Evolutionary conservation across 371 early-diverging fungal genomes (phyloP), one percentile per base, ranked within the genome.

Genomic region (Coemansia sp.): DNA sequence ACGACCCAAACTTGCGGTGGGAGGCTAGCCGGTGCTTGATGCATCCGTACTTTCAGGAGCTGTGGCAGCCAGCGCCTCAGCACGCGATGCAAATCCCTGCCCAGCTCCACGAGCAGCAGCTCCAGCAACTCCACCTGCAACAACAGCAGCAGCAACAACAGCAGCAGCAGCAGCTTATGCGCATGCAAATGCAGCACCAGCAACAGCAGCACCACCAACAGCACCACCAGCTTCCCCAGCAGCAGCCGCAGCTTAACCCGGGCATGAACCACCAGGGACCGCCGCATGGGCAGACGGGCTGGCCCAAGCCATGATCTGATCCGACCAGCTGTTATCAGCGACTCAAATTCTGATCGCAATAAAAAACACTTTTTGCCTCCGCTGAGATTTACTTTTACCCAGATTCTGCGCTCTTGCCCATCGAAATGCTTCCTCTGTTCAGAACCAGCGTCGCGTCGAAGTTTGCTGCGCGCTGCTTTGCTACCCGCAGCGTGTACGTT

Each of bases 31-130:
- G 89, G 57, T 94, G 94, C 7, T 69, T 96, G 49, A 78, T 78
- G 26, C 95, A 92, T 79, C 78, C 84, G 71, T 94, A 92, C 63
- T 94, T 94, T 74, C 83, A 85, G 48, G 92, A 93, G n/a, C 55
- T 85, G 48, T 72, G 69, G 69, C 70, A 71, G 76, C 59, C 61
- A 14, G 43, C 55, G 31, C 62, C 63, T 0, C 66, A 72, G 57
- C 53, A 55, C 48, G 42, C 77, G 11, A 65, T 77, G 55, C 83
- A 83, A 53, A 35, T 78, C 34, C 57, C 77, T 11, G 66, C 66
- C 8, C 70, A 67, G 56, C 61, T 61, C 54, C 77, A 66, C n/a
- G 69, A 76, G 35, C 77, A 66, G 39, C 72, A 67, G n/a, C 45
- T 69, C 9, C 69, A 69, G 42, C 76, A 74, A 40, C 53, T 66